Evolutionary conservation across 192 early-diverging fungal species (phyloP).

Genomic region (Coemansia sp.): DNA sequence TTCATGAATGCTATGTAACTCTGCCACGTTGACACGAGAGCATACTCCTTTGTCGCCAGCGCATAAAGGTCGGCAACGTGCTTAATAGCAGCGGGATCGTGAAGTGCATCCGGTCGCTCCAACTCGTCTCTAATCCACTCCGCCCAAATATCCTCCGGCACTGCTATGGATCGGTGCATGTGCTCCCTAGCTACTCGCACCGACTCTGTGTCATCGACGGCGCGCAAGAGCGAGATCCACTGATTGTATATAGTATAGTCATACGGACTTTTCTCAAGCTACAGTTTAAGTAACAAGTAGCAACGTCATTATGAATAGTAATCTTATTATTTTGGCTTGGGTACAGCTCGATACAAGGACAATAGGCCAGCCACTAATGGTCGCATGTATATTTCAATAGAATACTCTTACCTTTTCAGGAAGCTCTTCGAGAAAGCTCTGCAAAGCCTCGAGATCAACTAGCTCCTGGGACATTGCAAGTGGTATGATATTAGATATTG

Average conservation of each 20-base stretch:
- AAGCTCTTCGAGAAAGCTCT: conserved; percentile 27
- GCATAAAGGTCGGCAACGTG: conserved; percentile 22
- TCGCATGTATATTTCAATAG: not conserved
- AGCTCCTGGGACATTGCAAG: conserved; percentile 13
- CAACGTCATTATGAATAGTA: not conserved
- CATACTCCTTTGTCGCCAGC: conserved; percentile 11
- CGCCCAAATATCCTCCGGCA: conserved; percentile 23
- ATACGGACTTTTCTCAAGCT: conserved; percentile 38
- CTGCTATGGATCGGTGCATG: conserved; percentile 29
- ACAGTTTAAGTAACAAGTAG: not conserved
- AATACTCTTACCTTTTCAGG: conserved; percentile 16
- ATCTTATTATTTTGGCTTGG: not conserved
- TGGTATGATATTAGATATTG: not conserved
- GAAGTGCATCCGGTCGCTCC: conserved; percentile 7
- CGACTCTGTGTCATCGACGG: conserved; percentile 33
- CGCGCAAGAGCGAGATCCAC: conserved; percentile 39
- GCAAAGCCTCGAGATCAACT: conserved; percentile 14
- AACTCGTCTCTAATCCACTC: conserved; percentile 44
- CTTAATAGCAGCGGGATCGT: conserved; percentile 1
- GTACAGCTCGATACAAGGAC: not conserved
- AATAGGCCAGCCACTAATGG: not conserved
- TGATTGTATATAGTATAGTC: conserved; percentile 34
- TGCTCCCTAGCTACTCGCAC: conserved; percentile 28
- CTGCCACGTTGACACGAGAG: conserved; percentile 33
- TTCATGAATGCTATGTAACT: conserved; percentile 26